phyloP scores from a whole-genome alignment of 345 rosid genomes.

The Eucalyptus sp. region DNA sequence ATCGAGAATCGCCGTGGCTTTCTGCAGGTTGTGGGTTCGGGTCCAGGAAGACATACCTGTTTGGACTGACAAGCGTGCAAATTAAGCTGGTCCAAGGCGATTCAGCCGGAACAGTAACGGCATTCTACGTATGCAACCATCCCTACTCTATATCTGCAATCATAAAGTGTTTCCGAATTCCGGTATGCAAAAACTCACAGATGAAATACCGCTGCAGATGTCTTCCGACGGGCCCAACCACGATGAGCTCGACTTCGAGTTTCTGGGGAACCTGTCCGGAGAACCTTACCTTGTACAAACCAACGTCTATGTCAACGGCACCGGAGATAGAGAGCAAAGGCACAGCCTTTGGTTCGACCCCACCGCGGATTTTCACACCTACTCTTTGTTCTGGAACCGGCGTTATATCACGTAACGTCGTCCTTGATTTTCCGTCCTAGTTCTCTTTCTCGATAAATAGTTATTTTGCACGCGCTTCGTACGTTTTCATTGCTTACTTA shows the following conservation, averaged over 20 bases:
- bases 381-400: slow-evolving; percentile 9
- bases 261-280: slow-evolving; percentile 2
- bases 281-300: slow-evolving; percentile 14
- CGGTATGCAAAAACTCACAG: neutral
- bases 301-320: slow-evolving; percentile 2
- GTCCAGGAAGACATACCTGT: slow-evolving; percentile 6
- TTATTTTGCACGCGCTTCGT: neutral
- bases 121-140: slow-evolving; percentile 1
- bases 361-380: neutral
- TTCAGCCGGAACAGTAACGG: slow-evolving; percentile 8
- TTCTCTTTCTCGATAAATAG: neutral
- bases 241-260: slow-evolving; percentile 13
- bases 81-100: slow-evolving; percentile 6
- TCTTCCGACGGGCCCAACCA: slow-evolving; percentile 8
- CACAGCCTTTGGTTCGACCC: slow-evolving; percentile 8
- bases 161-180: neutral
- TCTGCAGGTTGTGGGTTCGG: slow-evolving; percentile 5
- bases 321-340: slow-evolving; percentile 9
- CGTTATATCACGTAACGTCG: neutral
- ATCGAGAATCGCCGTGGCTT: neutral
- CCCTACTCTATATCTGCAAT: neutral
- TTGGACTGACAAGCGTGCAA: neutral
- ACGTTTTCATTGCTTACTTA: neutral
- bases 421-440: neutral
- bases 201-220: neutral